A percentile compares a stretch with the other conserved stretches of the same genome.
Conservation (phyloP, 1,139 yeast species). For the Diutina rugosa region DNA sequence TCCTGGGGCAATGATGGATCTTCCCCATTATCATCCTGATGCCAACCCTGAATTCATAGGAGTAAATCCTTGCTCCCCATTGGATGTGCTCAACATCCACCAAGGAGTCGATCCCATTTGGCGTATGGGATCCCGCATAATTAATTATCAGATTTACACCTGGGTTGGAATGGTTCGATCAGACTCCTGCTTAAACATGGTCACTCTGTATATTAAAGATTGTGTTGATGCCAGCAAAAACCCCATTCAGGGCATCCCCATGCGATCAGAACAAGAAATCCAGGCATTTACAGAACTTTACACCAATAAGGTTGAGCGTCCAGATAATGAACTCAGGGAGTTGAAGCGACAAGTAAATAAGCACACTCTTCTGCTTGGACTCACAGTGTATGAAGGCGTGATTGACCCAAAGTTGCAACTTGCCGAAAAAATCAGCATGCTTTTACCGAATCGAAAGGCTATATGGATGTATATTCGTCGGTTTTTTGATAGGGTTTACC, state of each 20-base stretch:
- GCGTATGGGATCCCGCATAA: constrained; percentile 10
- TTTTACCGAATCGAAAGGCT: constrained; percentile 25
- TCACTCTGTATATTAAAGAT: constrained; percentile 16
- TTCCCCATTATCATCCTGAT: neutral
- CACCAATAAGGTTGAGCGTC: constrained; percentile 13
- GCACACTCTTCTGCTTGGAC: neutral
- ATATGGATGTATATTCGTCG: constrained; percentile 18
- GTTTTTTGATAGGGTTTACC: constrained; percentile 33
- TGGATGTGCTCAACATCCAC: constrained; percentile 16
- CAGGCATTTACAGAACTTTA: constrained; percentile 10
- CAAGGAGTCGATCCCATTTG: constrained; percentile 13
- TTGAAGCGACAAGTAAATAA: constrained; percentile 11
- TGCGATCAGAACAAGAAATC: neutral
- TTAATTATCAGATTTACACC: constrained; percentile 36
- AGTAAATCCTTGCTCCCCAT: neutral
- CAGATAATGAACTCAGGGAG: constrained; percentile 9
- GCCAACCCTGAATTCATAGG: neutral
- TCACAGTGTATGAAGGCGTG: neutral
- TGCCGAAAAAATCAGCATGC: constrained; percentile 3
- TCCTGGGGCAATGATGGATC: too few species aligned
- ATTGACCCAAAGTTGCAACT: neutral
- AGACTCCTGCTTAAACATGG: constrained; percentile 29
- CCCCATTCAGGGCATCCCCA: constrained; percentile 5
- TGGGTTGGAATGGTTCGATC: constrained; percentile 35
- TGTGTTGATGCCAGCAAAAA: constrained; percentile 8